These are phyloP conservation scores for Endocarpon pusillum DNA, from an alignment of 495 filamentous ascomycete species.

Conservation along the genomic window DNA sequence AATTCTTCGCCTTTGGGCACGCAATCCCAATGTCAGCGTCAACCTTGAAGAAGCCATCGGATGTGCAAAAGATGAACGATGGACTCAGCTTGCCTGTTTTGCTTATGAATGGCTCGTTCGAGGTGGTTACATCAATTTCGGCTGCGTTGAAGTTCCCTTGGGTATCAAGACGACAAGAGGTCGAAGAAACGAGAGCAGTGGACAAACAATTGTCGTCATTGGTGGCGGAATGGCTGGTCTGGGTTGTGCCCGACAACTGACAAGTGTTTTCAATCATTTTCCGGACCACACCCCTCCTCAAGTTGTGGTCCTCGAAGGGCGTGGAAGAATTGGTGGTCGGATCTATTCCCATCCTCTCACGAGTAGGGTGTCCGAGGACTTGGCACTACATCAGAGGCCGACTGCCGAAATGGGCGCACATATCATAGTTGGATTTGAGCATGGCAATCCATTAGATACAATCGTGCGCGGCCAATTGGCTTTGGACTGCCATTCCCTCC, in stretches of 20 bases:
- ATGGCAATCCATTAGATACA: conserved; percentile 82
- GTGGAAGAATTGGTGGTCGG: conserved; percentile 76
- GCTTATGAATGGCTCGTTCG: conserved; percentile 87
- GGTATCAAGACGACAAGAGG: conserved; percentile 22
- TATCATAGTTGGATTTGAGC: conserved; percentile 92
- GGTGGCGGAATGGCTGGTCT: conserved; percentile 91
- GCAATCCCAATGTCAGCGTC: conserved; percentile 77
- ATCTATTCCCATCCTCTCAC: conserved; percentile 81
- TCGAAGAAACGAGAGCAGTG: conserved; percentile 33
- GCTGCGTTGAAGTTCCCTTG: conserved; percentile 55
- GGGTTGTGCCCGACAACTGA: conserved; percentile 80
- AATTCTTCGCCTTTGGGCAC: conserved; percentile 77
- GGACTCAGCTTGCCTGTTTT: conserved; percentile 75
- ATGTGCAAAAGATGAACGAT: conserved; percentile 79
- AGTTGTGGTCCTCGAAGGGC: conserved; percentile 73
- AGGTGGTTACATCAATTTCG: conserved; percentile 92
- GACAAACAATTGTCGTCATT: conserved; percentile 60
- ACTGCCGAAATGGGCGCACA: conserved; percentile 94
- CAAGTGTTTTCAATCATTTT: conserved; percentile 66
- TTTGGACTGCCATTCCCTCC: conserved; percentile 67
- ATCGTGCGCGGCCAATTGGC: conserved; percentile 83
- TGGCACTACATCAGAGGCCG: conserved; percentile 36
- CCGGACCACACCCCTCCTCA: conserved; percentile 48
- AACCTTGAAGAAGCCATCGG: conserved; percentile 78
- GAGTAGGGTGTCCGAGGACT: conserved; percentile 31